Percentiles rank a stretch among this genome's conserved stretches.
Evolutionary conservation across 2,329 filamentous ascomycete species (phyloP).

Genomic region (Bipolaris sorokiniana): DNA sequence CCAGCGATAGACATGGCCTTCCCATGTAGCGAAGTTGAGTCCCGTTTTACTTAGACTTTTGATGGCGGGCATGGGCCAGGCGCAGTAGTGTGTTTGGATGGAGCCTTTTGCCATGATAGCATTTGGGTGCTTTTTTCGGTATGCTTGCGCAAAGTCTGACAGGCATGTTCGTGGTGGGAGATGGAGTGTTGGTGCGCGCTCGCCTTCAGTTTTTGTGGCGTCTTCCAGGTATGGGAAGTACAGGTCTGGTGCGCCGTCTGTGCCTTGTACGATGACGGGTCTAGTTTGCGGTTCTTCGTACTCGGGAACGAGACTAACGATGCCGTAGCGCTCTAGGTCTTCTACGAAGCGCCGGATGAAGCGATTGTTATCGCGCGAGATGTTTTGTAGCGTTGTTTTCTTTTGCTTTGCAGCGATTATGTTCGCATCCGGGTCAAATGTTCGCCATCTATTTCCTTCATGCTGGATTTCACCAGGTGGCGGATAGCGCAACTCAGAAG

Average conservation of each 20-base stretch:
- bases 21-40: constrained; percentile 34
- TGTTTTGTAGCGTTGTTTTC: constrained; percentile 6
- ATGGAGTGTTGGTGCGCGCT: constrained; percentile 20
- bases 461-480: constrained; percentile 32
- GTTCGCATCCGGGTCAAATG: constrained; percentile 23
- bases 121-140: constrained; percentile 25
- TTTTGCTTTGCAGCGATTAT: constrained; percentile 17
- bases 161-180: constrained; percentile 26
- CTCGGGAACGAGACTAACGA: constrained; percentile 24
- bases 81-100: constrained; percentile 36
- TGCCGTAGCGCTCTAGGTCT: constrained; percentile 37
- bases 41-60: constrained; percentile 29
- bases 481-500: constrained; percentile 22
- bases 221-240: constrained; percentile 32
- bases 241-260: constrained; percentile 32
- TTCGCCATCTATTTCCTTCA: constrained; percentile 34
- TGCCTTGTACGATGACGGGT: constrained; percentile 30
- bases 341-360: constrained; percentile 33
- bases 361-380: constrained; percentile 28
- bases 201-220: constrained; percentile 5
- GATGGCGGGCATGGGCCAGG: constrained; percentile 40
- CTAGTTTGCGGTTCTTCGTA: constrained; percentile 32
- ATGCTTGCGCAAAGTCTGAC: constrained; percentile 25
- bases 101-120: constrained; percentile 27
- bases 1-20: constrained; percentile 42